Evolutionary conservation across 352 stramenopile genomes (phyloP).

Genomic region (Phytophthora pinifolia): DNA sequence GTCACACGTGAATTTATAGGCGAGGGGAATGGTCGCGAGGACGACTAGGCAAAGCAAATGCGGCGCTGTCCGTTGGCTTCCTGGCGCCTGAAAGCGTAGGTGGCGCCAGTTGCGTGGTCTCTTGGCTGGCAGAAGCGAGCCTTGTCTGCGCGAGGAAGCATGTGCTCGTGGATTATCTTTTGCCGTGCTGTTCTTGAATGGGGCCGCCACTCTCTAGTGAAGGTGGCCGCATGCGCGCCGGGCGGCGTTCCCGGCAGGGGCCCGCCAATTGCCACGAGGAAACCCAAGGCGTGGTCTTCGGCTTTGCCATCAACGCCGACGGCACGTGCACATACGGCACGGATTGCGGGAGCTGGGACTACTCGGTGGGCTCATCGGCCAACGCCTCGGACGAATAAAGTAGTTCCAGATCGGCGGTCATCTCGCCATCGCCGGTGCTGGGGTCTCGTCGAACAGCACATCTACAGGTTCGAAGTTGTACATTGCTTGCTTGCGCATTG

Average conservation of each 20-base stretch:
- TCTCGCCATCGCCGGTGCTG: slow-evolving; percentile 1
- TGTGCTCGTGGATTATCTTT: slow-evolving; percentile 19
- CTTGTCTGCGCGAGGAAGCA: slow-evolving; percentile 12
- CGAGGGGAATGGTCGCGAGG: slow-evolving; percentile 15
- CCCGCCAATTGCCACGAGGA: too few relatives aligned
- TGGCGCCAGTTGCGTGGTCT: slow-evolving; percentile 19
- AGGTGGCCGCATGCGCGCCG: slow-evolving; percentile 24
- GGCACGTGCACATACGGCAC: slow-evolving; percentile 33
- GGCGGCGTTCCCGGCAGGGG: slow-evolving; percentile 23
- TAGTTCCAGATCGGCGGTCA: neutral
- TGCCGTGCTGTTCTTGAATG: slow-evolving; percentile 10
- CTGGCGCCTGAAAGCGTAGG: neutral
- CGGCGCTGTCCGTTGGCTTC: slow-evolving; percentile 12
- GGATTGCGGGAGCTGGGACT: slow-evolving; percentile 33
- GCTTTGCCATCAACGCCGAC: slow-evolving; percentile 30
- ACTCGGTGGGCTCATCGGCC: slow-evolving; percentile 1
- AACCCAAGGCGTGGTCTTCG: slow-evolving; percentile 27
- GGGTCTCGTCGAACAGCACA: neutral
- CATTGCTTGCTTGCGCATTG: slow-evolving; percentile 4
- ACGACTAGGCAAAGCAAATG: slow-evolving; percentile 11
- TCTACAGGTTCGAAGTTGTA: slow-evolving; percentile 10
- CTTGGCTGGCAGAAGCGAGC: neutral
- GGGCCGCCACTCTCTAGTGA: slow-evolving; percentile 10
- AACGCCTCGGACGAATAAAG: slow-evolving; percentile 1
- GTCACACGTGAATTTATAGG: too few relatives aligned